Percentiles rank a stretch among this genome's conserved stretches.
These are phyloP conservation scores for Colletotrichum simmondsii DNA, from an alignment of 2,329 filamentous ascomycete species.

Conservation along the genomic window DNA sequence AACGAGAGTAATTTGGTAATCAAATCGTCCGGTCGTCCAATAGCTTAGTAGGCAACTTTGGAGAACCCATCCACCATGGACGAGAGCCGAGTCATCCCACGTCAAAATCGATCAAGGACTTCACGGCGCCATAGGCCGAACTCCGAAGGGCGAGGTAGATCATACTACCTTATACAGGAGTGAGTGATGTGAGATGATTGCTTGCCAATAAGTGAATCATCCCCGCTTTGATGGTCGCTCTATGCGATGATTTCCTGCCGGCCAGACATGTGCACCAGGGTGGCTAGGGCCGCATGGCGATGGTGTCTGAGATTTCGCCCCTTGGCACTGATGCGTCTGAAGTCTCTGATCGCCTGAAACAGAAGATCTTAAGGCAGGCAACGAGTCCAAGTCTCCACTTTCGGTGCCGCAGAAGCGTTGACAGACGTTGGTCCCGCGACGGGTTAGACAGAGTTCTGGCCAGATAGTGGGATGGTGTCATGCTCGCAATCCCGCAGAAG, in stretches of 20 bases:
- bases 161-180: neutral
- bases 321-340: constrained; percentile 29
- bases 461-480: neutral
- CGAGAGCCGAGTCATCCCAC: neutral
- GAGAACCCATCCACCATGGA: neutral
- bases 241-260: constrained; percentile 1
- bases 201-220: constrained; percentile 1
- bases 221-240: neutral
- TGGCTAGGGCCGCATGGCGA: constrained; percentile 17
- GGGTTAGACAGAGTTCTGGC: neutral
- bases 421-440: neutral
- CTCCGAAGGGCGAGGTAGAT: constrained; percentile 17
- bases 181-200: neutral
- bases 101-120: neutral
- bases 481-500: neutral
- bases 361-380: constrained; percentile 15
- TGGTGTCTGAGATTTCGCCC: constrained; percentile 1
- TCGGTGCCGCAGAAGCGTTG: neutral
- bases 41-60: neutral
- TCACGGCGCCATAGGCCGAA: neutral
- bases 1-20: neutral
- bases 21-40: constrained; percentile 2
- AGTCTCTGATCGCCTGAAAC: constrained; percentile 32
- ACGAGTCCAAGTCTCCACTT: neutral
- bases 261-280: constrained; percentile 7